Percentiles rank a stretch among this genome's conserved stretches.
Conservation (phyloP, 1,284 basidiomycete species). For the Heterobasidion occidentale region DNA sequence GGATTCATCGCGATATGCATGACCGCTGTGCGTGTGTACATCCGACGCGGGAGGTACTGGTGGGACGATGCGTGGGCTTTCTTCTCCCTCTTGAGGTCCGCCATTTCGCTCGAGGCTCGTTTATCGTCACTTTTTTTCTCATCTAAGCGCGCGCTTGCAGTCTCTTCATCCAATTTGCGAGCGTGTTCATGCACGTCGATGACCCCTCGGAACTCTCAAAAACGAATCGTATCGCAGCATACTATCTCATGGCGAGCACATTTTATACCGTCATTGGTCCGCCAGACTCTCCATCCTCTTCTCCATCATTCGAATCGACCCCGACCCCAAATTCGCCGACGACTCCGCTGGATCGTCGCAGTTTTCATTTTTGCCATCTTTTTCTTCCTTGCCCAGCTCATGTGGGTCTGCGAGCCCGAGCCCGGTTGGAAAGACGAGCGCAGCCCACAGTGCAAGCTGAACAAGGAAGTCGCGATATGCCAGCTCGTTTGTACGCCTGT, state of each 20-base stretch:
- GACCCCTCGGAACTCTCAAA: conserved; percentile 11
- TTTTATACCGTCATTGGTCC: conserved; percentile 40
- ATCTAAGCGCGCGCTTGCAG: conserved; percentile 6
- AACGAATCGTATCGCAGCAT: conserved; percentile 24
- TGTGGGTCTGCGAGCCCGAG: conserved; percentile 30
- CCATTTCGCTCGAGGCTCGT: conserved; percentile 13
- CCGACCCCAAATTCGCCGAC: conserved; percentile 18
- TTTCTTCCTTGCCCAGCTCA: conserved; percentile 28
- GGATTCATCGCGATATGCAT: conserved; percentile 25
- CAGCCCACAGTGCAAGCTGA: conserved; percentile 29
- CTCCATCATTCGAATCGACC: conserved; percentile 38
- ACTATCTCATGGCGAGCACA: conserved; percentile 34
- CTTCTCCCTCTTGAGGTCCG: conserved; percentile 16
- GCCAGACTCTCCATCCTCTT: conserved; percentile 38
- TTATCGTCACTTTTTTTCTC: conserved; percentile 5
- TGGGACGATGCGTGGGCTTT: conserved; percentile 28
- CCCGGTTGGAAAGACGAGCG: conserved; percentile 24
- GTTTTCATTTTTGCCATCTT: conserved; percentile 24
- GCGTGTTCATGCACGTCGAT: conserved; percentile 25
- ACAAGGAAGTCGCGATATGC: conserved; percentile 27
- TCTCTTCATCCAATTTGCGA: conserved; percentile 20
- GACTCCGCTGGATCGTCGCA: conserved; percentile 18
- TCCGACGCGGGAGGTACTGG: conserved; percentile 26
- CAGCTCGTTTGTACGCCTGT: conserved; percentile 29
- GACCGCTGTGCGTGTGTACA: conserved; percentile 26